Conservation (phyloP, 495 filamentous ascomycete species). For the Penicillium paxilli region DNA sequence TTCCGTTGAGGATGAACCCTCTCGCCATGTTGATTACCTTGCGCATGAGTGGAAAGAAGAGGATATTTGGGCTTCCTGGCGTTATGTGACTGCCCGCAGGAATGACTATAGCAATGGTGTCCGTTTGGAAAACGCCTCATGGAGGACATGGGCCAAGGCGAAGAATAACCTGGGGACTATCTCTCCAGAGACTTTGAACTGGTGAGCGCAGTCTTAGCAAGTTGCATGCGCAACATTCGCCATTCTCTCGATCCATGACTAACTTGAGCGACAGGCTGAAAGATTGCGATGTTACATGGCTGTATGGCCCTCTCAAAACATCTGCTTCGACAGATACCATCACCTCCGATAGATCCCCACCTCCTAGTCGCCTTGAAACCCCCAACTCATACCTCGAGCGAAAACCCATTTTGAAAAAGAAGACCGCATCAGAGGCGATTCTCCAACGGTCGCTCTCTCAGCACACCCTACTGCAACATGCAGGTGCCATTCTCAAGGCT, state of each 20-base stretch:
- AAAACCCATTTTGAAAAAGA: conserved; percentile 96
- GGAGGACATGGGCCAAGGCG: conserved; percentile 95
- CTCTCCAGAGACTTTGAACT: conserved; percentile 86
- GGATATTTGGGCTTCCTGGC: conserved; percentile 98
- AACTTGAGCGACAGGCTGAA: conserved; percentile 75
- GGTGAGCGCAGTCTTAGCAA: conserved; percentile 56
- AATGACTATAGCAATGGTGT: conserved; percentile 77
- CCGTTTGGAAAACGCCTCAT: conserved; percentile 92
- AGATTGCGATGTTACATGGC: conserved; percentile 96
- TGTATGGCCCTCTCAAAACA: conserved; percentile 90
- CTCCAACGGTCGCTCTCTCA: conserved; percentile 87
- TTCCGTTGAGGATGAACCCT: conserved; percentile 73
- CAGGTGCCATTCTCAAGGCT: conserved; percentile 86
- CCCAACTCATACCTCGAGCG: conserved; percentile 78
- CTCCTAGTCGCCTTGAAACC: conserved; percentile 66
- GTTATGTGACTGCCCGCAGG: conserved; percentile 78
- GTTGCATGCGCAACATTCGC: too few species aligned
- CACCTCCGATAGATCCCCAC: conserved; percentile 47
- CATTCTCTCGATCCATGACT: too few species aligned
- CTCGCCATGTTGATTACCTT: conserved; percentile 92
- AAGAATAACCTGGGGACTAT: conserved; percentile 84
- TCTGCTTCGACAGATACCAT: conserved; percentile 43
- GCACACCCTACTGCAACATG: conserved; percentile 90
- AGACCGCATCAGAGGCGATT: conserved; percentile 94
- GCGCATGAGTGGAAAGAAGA: conserved; percentile 95